Conservation (phyloP, 306 rosid genomes). For the Sechiopsis laciniata region DNA sequence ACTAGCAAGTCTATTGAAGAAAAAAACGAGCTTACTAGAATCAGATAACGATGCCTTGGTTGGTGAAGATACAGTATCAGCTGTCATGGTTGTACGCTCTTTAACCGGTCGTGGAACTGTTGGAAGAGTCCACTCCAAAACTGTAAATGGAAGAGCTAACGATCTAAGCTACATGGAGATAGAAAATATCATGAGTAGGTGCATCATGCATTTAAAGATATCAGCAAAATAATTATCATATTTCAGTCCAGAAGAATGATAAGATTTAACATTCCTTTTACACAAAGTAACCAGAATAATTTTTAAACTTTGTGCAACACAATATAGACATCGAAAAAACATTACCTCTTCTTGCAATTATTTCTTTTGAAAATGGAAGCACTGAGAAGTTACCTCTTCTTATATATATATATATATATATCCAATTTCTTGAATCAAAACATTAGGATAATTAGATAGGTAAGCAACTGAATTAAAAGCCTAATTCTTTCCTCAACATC, state of each 20-base stretch:
- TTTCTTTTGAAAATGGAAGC: background rate
- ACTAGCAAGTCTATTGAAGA: no score
- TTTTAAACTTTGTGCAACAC: background rate
- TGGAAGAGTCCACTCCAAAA: conserved; percentile 98
- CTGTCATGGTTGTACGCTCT: conserved; percentile 36
- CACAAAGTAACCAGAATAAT: conserved; percentile 4
- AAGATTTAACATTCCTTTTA: background rate
- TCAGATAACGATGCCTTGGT: conserved; percentile 43
- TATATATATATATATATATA: background rate
- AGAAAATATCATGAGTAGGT: conserved; percentile 45
- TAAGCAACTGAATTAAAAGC: background rate
- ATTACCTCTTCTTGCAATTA: background rate
- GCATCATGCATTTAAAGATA: conserved; percentile 16
- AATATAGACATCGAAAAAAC: conserved; percentile 7
- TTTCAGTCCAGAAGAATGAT: background rate
- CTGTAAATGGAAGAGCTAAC: conserved; percentile 98
- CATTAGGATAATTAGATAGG: background rate
- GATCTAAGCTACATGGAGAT: conserved; percentile 98
- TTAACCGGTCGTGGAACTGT: conserved; percentile 65
- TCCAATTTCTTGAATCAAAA: conserved; percentile 6
- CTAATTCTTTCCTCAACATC: background rate
- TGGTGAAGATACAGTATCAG: conserved; percentile 43
- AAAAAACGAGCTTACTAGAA: conserved; percentile 49
- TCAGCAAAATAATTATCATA: conserved; percentile 21
- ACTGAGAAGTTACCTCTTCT: background rate